Evolutionary conservation across 2,329 filamentous ascomycete species (phyloP), one percentile per base, ranked within the genome.

Genomic region (Penicillium glabrum): DNA sequence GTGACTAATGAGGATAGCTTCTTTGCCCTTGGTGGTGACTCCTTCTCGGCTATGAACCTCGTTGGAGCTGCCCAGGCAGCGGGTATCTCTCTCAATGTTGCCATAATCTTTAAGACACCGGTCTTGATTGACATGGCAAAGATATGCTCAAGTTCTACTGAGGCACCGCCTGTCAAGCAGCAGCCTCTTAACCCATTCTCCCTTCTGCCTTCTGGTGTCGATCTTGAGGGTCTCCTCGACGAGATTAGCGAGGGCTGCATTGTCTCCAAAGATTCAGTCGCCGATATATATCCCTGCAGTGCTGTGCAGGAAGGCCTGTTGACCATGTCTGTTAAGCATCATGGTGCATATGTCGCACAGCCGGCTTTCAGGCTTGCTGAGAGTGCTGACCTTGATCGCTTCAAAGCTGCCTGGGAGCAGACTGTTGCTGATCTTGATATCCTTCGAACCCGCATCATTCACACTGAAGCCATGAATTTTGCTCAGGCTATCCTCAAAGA

Each of bases 341-440:
- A 69, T 13, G 79, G 79, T 14, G 77, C 79, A 5, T 83, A 83
- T 57, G 73, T 82, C 35, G 79, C 78, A 7, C 77, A 80, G 49
- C 76, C 78, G 37, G 65, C 78, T 0, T 75, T 80, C 49, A 66
- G 67, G 4, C 72, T 83, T 3, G 67, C 73, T 1, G 52, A 65
- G 5, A 54, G 69, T 3, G 62, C 80, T 5, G 71, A 82, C 54
- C 41, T 81, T 3, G 63, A 65, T 8, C 72, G 69, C 27, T 79
- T 82, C 69, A 80, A 78, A 58, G 61, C 69, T 9, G 73, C 80
- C 1, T 83, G 80, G 79, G 73, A 80, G 48, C 69, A 71, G 13
- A 71, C 76, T 4, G 74, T 81, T 2, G 63, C 75, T 8, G 75
- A 78, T 35, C 67, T 77, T 26, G 77, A 79, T 29, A 80, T 83